Evolutionary conservation across 2,329 filamentous ascomycete genomes (phyloP), one percentile per base, ranked within the genome.

Genomic region (Berkeleyomyces basicola): DNA sequence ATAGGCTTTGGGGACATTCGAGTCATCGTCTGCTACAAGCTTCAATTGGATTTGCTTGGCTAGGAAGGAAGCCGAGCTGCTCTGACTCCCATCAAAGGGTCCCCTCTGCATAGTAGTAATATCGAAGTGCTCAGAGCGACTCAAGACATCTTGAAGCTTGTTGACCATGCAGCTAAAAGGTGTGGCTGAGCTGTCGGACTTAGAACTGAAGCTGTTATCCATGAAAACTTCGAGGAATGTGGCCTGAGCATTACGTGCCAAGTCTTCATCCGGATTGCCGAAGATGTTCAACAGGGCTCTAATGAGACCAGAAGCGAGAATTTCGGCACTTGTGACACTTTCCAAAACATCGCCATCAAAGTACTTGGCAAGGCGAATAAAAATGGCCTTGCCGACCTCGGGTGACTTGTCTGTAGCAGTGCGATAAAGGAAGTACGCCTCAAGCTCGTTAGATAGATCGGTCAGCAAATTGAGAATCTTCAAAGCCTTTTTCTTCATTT

Each of bases 41-140:
- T 90, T 91, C 53, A 99, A 80, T 42, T 92, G 84, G 42, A 99
- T 86, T 70, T 99, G 93, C 72, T 97, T 97, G 3, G 90, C 91
- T 4, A 99, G 79, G 91, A 99, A 96, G 0, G 92, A 95, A 0
- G 92, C 86, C 31, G 92, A 90, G 70, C 89, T 96, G 72, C 86
- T 95, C 64, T 91, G 84, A 67, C 89, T 95, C 61, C 87, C 89
- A 71, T 96, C 92, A 68, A 92, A 88, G 4, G 88, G 86, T 68
- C 95, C 95, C 66, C 95, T 88, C 71, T 95, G 90, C 62, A 97
- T 91, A 6, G 93, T 99, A 66, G 96, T 83, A 53, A 99, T 92
- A 71, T 99, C 93, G 69, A 97, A 99, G 76, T 97, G 91, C 76
- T 99, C 93, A 42, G 92, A 95, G 68, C 93, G 85, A 77, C 93